Evolutionary conservation across 2,329 filamentous ascomycete genomes (phyloP).

Genomic region (Colletotrichum sp.): DNA sequence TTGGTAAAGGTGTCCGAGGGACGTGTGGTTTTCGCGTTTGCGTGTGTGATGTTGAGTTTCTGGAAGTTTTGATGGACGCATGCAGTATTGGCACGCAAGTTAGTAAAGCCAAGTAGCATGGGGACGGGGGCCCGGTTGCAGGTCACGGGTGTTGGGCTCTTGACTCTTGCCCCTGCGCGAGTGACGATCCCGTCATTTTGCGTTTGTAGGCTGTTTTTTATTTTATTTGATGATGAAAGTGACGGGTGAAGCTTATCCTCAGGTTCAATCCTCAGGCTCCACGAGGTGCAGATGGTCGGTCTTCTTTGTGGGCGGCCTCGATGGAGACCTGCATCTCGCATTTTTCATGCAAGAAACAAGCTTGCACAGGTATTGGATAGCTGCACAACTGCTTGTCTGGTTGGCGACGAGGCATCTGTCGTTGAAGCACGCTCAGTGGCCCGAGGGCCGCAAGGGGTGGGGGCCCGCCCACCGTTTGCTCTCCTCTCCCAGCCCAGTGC

Average conservation of each 20-base stretch:
- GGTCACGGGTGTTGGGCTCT: not conserved
- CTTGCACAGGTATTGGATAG: not conserved
- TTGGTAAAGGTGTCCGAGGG: not conserved
- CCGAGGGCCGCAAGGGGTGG: not conserved
- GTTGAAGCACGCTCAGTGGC: not conserved
- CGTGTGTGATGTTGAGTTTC: not conserved
- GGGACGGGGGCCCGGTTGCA: not conserved
- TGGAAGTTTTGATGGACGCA: not conserved
- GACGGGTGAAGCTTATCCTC: not conserved
- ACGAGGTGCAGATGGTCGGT: not conserved
- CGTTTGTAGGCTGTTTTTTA: not conserved
- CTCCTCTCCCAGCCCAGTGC: no score
- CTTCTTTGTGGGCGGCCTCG: not conserved
- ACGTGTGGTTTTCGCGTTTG: conserved; percentile 20
- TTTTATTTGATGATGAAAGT: not conserved
- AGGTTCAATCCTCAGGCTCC: not conserved
- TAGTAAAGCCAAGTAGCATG: not conserved
- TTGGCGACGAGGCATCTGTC: conserved; percentile 6
- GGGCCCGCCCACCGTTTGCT: not conserved
- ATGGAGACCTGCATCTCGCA: not conserved
- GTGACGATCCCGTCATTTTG: not conserved
- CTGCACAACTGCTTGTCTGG: conserved; percentile 10
- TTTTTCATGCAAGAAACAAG: not conserved
- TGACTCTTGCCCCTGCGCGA: not conserved
- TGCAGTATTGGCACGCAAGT: not conserved